These are phyloP conservation scores for Eucalyptus erythrocorys DNA, from an alignment of 345 rosid genomes.

Conservation along the genomic window DNA sequence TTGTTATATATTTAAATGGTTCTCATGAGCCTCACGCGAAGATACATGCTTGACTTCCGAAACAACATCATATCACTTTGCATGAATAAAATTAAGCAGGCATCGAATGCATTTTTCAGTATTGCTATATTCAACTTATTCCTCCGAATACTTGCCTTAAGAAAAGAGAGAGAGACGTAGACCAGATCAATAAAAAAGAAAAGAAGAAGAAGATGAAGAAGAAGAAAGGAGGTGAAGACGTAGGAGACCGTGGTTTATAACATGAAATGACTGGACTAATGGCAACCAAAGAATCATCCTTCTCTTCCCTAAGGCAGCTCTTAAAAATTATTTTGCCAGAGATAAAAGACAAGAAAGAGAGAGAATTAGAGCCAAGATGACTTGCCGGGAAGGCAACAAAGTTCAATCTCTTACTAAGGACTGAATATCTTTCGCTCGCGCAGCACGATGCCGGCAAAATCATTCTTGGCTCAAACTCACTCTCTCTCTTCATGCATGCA, in stretches of 20 bases:
- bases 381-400: background rate
- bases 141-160: background rate
- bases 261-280: background rate
- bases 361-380: background rate
- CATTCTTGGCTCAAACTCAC: constrained; percentile 8
- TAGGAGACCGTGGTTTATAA: background rate
- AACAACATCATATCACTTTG: background rate
- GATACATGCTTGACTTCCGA: background rate
- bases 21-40: background rate
- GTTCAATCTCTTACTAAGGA: background rate
- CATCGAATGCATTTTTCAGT: background rate
- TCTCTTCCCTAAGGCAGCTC: background rate
- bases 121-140: background rate
- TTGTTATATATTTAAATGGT: background rate
- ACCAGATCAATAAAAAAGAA: background rate
- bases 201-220: no score
- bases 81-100: background rate
- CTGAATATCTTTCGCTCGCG: background rate
- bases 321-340: background rate
- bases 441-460: background rate
- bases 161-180: background rate
- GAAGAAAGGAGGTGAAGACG: background rate
- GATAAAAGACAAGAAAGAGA: background rate
- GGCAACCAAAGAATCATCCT: background rate
- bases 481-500: background rate